phyloP scores from a whole-genome alignment of 2,329 filamentous ascomycete species.

The Colletotrichum sp. region DNA sequence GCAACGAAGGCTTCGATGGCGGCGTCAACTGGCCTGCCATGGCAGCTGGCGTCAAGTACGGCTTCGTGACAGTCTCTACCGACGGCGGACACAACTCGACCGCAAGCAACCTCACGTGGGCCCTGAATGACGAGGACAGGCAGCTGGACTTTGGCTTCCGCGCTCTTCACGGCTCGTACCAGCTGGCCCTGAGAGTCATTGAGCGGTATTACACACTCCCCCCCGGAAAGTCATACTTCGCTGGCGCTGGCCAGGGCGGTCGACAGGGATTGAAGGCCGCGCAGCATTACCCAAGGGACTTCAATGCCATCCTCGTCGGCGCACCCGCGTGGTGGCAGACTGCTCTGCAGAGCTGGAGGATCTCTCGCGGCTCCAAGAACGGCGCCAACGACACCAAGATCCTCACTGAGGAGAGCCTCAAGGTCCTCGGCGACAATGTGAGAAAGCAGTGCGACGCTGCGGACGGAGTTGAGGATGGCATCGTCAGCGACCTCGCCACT shows the following conservation, averaged over 20 bases:
- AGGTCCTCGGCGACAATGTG: conserved; percentile 46
- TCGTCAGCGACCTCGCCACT: conserved; percentile 49
- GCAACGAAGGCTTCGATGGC: conserved; percentile 33
- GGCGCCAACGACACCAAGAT: conserved; percentile 47
- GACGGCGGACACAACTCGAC: conserved; percentile 48
- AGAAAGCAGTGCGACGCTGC: conserved; percentile 54
- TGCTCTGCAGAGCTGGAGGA: conserved; percentile 47
- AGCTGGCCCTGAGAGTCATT: conserved; percentile 50
- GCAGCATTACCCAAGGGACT: conserved; percentile 27
- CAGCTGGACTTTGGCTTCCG: conserved; percentile 43
- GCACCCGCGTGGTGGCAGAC: conserved; percentile 54
- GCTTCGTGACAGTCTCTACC: conserved; percentile 45
- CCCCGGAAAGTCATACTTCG: conserved; percentile 44
- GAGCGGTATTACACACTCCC: conserved; percentile 48
- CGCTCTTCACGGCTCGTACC: conserved; percentile 52
- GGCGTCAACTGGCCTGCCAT: conserved; percentile 40
- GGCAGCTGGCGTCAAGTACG: conserved; percentile 31
- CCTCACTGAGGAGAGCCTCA: conserved; percentile 46
- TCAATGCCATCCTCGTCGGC: conserved; percentile 60
- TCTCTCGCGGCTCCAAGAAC: conserved; percentile 53
- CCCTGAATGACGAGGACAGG: conserved; percentile 37
- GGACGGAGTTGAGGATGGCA: conserved; percentile 54
- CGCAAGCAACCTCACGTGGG: conserved; percentile 38
- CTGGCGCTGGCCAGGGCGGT: conserved; percentile 57
- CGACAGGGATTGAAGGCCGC: conserved; percentile 48